Evolutionary conservation across 1,139 yeast genomes (phyloP), one percentile per base, ranked within the genome.

Genomic region (Protomyces lactucae-debilis): DNA sequence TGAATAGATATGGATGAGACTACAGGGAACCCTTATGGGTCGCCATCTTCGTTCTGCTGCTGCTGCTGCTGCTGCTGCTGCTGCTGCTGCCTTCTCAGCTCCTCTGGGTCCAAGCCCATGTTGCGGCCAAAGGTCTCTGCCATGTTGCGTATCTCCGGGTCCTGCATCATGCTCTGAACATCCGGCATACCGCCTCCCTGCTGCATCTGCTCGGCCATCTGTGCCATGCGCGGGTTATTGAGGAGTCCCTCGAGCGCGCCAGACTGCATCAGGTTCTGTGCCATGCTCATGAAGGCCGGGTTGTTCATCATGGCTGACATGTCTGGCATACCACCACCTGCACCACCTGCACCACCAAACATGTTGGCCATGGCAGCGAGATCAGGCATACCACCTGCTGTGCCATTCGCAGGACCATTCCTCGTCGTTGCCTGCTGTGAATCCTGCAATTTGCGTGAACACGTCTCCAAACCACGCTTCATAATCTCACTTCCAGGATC

Each of bases 401-500:
- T 70, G 39, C 18, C 70, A 54, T 46, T 39, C 76, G 67, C 14
- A 18, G 72, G 68, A 6, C 43, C 36, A 4, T 54, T 61, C 14
- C 64, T 9, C 36, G 65, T 65, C 35, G 59, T 21, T 3, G 60
- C 40, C n/a, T 59, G 63, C 40, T 73, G 73, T 36, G 70, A 67
- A 72, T 85, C 77, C 64, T 86, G 91, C 43, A 88, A 90, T 74
- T 92, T 85, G 76, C 83, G 83, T 78, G 89, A 88, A 43, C 97
- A 97, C 52, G 96, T 89, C 76, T 92, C 97, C 73, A 85, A 91
- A 64, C 97, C 99, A 74, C 87, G 86, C 76, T 82, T 83, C 98
- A 93, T 93, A 35, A 95, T 93, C 54, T 88, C 96, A 18, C 93
- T 85, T 60, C 84, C 88, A 52, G 98, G 98, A 77, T 93, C 99